Percentiles rank a stretch among this genome's conserved stretches.
These are phyloP conservation scores for Leccinum aurantiacum DNA, from an alignment of 768 basidiomycete species.

Conservation along the genomic window DNA sequence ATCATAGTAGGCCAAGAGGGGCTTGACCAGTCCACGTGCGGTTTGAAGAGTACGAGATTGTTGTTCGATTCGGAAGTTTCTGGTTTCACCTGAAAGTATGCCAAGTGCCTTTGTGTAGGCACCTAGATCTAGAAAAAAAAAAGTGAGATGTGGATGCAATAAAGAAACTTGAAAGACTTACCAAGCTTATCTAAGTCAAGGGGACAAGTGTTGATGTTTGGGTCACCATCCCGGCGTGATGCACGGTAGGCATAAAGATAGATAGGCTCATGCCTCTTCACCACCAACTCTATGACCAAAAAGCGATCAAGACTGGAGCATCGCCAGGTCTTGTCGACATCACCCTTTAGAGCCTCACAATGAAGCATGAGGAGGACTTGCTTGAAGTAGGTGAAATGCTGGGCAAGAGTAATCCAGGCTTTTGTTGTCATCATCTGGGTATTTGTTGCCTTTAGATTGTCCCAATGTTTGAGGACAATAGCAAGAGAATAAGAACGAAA, in stretches of 20 bases:
- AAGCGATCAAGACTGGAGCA: background rate
- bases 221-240: background rate
- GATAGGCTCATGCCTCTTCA: background rate
- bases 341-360: background rate
- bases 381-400: background rate
- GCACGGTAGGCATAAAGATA: background rate
- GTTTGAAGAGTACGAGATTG: background rate
- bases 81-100: background rate
- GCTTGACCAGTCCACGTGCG: background rate
- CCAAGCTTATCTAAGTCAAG: background rate
- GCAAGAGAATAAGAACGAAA: background rate
- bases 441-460: background rate
- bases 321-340: background rate
- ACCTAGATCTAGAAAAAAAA: background rate
- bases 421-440: background rate
- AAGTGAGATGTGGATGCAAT: background rate
- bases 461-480: background rate
- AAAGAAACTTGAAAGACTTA: background rate
- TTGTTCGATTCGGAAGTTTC: background rate
- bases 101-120: background rate
- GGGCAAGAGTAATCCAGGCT: background rate
- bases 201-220: background rate
- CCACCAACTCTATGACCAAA: background rate
- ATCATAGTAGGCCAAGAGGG: background rate
- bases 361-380: background rate